These are phyloP conservation scores for Taphrina pruni DNA, from an alignment of 1,139 yeast species.

Conservation along the genomic window DNA sequence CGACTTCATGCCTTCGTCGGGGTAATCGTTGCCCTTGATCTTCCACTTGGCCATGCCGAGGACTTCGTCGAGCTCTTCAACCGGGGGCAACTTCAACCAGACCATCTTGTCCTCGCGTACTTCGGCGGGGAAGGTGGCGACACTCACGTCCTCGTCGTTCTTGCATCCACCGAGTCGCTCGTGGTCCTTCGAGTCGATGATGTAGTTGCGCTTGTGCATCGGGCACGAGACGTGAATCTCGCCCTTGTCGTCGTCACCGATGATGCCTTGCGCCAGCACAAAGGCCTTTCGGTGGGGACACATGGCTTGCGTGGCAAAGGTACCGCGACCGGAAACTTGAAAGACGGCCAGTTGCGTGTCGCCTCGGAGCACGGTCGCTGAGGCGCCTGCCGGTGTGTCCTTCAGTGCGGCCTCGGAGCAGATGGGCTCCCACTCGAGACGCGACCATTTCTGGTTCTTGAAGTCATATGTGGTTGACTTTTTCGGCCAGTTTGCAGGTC, in stretches of 20 bases:
- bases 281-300: constrained; percentile 53
- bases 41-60: constrained; percentile 52
- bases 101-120: constrained; percentile 50
- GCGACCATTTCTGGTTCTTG: constrained; percentile 51
- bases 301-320: constrained; percentile 53
- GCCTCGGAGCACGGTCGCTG: constrained; percentile 51
- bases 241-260: constrained; percentile 50
- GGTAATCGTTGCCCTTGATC: constrained; percentile 45
- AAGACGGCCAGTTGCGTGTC: constrained; percentile 53
- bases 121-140: constrained; percentile 52
- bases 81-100: constrained; percentile 50
- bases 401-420: constrained; percentile 50
- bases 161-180: constrained; percentile 50
- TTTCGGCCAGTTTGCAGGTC: constrained; percentile 53
- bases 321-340: constrained; percentile 49
- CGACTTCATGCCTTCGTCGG: constrained; percentile 36
- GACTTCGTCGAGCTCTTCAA: constrained; percentile 51
- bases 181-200: constrained; percentile 48
- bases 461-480: constrained; percentile 48
- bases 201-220: constrained; percentile 52
- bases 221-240: constrained; percentile 53
- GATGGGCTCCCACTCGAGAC: constrained; percentile 49
- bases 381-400: constrained; percentile 50
- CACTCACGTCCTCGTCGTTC: constrained; percentile 50
- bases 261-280: constrained; percentile 51